Percentiles rank a stretch among this genome's conserved stretches.
phyloP scores from a whole-genome alignment of 768 basidiomycete genomes.

The Pleurotus tuber-regium region DNA sequence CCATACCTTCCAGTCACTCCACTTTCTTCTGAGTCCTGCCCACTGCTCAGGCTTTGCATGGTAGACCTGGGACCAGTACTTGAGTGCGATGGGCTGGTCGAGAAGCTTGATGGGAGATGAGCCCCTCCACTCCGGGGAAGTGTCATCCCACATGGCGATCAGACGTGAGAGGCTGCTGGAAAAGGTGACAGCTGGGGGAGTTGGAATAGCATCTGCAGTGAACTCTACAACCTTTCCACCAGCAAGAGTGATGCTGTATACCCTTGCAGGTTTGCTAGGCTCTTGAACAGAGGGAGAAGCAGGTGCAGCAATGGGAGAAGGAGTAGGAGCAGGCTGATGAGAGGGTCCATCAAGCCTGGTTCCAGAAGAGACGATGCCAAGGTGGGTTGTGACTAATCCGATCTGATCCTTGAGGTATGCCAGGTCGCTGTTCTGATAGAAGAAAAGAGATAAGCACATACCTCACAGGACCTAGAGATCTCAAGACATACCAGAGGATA shows the following conservation, averaged over 20 bases:
- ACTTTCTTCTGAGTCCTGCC: constrained; percentile 22
- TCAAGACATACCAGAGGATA: neutral
- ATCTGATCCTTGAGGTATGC: neutral
- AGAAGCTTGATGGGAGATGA: constrained; percentile 19
- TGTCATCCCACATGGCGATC: constrained; percentile 27
- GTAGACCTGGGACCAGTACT: constrained; percentile 22
- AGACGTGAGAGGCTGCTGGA: constrained; percentile 17
- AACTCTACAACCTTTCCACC: neutral
- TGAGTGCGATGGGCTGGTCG: constrained; percentile 20
- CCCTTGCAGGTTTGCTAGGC: too few species aligned
- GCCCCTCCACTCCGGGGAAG: constrained; percentile 17
- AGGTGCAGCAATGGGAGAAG: neutral
- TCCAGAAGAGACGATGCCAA: neutral
- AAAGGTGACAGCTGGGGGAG: constrained; percentile 23
- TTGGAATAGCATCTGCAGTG: constrained; percentile 15
- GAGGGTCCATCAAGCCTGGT: neutral
- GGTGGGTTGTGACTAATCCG: neutral
- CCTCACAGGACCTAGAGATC: neutral
- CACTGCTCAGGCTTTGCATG: constrained; percentile 20
- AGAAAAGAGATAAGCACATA: too few species aligned
- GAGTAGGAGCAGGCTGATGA: neutral
- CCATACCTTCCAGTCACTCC: constrained; percentile 24
- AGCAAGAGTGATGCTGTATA: neutral
- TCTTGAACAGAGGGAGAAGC: neutral
- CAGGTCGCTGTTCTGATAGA: too few species aligned